Evolutionary conservation across 805 yeast genomes (phyloP).

Genomic region (Nakazawaea laoshanensis): DNA sequence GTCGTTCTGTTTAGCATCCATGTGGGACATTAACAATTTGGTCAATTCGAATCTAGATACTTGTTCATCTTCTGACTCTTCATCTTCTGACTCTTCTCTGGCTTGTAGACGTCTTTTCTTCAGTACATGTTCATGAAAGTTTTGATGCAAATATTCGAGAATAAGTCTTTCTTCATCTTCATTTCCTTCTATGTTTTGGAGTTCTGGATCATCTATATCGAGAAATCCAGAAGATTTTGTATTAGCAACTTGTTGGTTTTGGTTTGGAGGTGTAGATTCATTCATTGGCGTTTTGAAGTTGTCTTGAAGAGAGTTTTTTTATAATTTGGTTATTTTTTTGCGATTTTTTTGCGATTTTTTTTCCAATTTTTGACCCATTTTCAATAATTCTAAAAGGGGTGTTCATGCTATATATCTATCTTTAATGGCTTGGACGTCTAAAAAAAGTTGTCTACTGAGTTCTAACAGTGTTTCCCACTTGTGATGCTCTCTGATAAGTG

Average conservation of each 20-base stretch:
- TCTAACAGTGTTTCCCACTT: slow-evolving; percentile 5
- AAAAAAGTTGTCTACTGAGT: slow-evolving; percentile 1
- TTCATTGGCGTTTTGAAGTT: too few species aligned
- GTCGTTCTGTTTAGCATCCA: slow-evolving; percentile 77
- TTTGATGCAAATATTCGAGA: slow-evolving; percentile 6
- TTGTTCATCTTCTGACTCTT: slow-evolving; percentile 21
- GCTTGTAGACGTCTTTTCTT: slow-evolving; percentile 1
- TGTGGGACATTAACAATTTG: slow-evolving; percentile 56
- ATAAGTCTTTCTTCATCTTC: slow-evolving; percentile 6
- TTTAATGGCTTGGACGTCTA: neutral
- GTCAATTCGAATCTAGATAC: slow-evolving; percentile 47
- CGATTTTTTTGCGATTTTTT: too few species aligned
- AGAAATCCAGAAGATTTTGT: too few species aligned
- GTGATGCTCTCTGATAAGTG: neutral
- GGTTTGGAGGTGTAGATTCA: too few species aligned
- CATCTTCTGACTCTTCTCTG: slow-evolving; percentile 7
- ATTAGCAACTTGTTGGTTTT: too few species aligned
- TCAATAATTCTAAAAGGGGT: too few species aligned
- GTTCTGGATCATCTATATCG: slow-evolving; percentile 8
- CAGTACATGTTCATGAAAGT: slow-evolving; percentile 5
- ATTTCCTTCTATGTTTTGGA: slow-evolving; percentile 6
- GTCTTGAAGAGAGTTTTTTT: too few species aligned
- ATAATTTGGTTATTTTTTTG: too few species aligned
- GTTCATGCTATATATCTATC: neutral
- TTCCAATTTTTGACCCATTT: too few species aligned